Conservation (phyloP, 257 asterid genomes). For the Nicotiana tomentosiformis region DNA sequence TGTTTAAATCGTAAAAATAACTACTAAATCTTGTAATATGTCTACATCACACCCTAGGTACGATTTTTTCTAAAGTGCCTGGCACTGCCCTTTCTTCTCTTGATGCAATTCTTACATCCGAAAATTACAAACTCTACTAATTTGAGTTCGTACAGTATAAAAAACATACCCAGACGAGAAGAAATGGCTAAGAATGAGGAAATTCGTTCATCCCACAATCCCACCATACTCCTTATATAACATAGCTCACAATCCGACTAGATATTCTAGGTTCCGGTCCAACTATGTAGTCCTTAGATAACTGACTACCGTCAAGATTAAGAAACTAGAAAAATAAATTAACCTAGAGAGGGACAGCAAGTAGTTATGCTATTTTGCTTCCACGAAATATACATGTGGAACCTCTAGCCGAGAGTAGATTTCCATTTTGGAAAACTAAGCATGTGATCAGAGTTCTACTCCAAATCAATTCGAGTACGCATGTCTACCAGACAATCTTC, state of each 20-base stretch:
- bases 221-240: too few relatives aligned
- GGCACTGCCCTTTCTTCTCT: too few relatives aligned
- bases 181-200: too few relatives aligned
- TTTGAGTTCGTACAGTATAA: too few relatives aligned
- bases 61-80: too few relatives aligned
- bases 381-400: neutral
- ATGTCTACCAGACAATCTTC: neutral
- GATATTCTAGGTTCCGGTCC: neutral
- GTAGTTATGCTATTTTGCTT: neutral
- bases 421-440: neutral
- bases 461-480: neutral
- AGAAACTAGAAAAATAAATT: neutral
- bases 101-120: too few relatives aligned
- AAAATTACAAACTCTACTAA: too few relatives aligned
- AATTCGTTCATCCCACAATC: too few relatives aligned
- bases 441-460: neutral
- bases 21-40: too few relatives aligned
- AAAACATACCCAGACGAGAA: too few relatives aligned
- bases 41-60: too few relatives aligned
- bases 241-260: neutral
- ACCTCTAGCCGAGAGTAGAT: neutral
- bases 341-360: neutral
- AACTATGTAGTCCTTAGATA: neutral
- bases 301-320: neutral
- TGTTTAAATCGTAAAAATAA: too few relatives aligned